Evolutionary conservation across 2,329 filamentous ascomycete species (phyloP), one percentile per base, ranked within the genome.

Genomic region (Orbilia ellipsospora): DNA sequence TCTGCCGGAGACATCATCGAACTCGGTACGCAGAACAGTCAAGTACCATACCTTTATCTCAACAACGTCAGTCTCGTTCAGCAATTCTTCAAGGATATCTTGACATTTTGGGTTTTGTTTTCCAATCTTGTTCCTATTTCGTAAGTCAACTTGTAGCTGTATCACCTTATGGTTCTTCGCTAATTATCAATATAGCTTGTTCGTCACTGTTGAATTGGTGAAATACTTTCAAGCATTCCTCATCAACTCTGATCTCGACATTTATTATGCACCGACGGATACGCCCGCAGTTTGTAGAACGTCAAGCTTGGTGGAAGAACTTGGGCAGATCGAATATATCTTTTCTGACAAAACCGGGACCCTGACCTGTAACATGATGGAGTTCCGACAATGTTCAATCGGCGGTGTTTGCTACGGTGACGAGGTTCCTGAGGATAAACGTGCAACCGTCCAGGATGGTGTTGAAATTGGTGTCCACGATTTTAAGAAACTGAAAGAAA

Each of bases 321-420:
- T 99, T 52, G 95, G 95, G 66, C 97, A 98, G 87, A 96, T 99
- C 52, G 95, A 98, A 81, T 99, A 96, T 80, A 95, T 99, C 78
- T 99, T 99, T 82, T 97, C 93, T 0, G 94, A 98, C 85, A 98
- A 98, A 85, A 98, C 94, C 0, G 94, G 94, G 51, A 98, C 94
- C 2, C 85, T 98, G 80, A 98, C 94, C n/a, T 96, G 94, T 84
- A 98, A 98, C 81, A 90, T 93, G 87, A 98, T 99, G 95, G 94
- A 98, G 82, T 99, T 98, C 83, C 93, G 93, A 81, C 93, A 98
- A 82, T 96, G 92, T 80, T 91, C 92, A 0, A 98, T 99, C 80
- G 92, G 89, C 26, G 95, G 95, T 26, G 90, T 98, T 63, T 94
- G 97, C 83, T 99, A 99, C 81, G 91, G 92, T 12, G 93, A 95